These are phyloP conservation scores for Posidonia australis DNA, from an alignment of 106 monocot species.

Conservation along the genomic window DNA sequence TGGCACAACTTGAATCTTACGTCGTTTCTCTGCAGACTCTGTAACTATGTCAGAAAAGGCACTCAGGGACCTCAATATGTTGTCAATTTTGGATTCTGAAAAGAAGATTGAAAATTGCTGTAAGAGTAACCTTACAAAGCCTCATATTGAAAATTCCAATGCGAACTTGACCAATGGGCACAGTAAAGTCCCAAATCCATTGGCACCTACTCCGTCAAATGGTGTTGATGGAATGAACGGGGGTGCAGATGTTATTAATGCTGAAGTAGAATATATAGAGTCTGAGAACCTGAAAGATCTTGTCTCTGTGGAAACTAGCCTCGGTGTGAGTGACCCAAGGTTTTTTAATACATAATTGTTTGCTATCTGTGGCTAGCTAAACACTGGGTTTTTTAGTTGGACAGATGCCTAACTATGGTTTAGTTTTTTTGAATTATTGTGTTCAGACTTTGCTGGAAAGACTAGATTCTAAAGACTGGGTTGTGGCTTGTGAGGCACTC, in stretches of 20 bases:
- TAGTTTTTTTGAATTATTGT: constrained; percentile 4
- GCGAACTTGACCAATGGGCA: constrained; percentile 26
- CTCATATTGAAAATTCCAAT: constrained; percentile 18
- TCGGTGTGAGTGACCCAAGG: constrained; percentile 25
- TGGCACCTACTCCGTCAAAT: constrained; percentile 11
- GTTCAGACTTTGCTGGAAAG: constrained; percentile 56
- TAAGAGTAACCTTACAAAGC: constrained; percentile 39
- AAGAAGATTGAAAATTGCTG: constrained; percentile 5
- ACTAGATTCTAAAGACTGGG: constrained; percentile 88
- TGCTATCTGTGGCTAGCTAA: neutral
- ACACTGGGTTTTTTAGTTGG: neutral
- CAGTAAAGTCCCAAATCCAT: constrained; percentile 16
- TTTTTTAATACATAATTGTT: neutral
- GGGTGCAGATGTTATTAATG: constrained; percentile 27
- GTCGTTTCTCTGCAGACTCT: neutral
- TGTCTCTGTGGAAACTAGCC: constrained; percentile 40
- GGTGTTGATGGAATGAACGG: constrained; percentile 21
- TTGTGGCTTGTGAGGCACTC: constrained; percentile 78
- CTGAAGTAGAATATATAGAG: constrained; percentile 86
- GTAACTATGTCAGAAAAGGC: constrained; percentile 3
- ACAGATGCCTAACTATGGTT: neutral
- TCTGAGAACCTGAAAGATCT: constrained; percentile 76
- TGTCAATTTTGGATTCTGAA: constrained; percentile 7
- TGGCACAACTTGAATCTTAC: neutral
- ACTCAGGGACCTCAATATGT: constrained; percentile 1